Evolutionary conservation across 495 filamentous ascomycete species (phyloP).

Genomic region (Talaromyces liani): DNA sequence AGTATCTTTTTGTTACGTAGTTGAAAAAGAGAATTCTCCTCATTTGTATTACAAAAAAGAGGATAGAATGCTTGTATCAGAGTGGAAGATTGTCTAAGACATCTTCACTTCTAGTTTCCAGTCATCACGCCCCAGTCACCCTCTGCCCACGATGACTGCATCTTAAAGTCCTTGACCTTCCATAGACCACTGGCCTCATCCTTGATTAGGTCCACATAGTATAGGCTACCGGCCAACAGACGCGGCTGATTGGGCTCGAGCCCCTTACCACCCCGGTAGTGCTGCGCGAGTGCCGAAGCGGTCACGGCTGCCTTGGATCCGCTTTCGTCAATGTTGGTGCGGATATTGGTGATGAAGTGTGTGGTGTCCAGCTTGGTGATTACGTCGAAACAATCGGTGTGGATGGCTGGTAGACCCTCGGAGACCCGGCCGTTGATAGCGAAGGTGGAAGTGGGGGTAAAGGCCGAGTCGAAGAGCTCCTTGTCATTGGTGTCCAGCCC

Average conservation of each 20-base stretch:
- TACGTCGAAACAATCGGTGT: constrained; percentile 9
- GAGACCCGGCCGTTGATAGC: constrained; percentile 14
- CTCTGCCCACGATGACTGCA: constrained; percentile 20
- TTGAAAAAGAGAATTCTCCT: too few relatives aligned
- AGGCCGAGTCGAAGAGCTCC: constrained; percentile 20
- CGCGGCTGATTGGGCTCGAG: constrained; percentile 8
- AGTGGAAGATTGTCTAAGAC: background rate
- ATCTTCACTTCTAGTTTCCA: background rate
- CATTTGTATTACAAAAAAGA: background rate
- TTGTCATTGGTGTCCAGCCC: constrained; percentile 20
- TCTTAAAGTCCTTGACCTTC: constrained; percentile 18
- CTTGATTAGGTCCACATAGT: constrained; percentile 19
- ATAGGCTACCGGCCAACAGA: constrained; percentile 15
- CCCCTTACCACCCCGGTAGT: constrained; percentile 18
- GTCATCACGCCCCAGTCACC: constrained; percentile 12
- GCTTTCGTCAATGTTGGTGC: constrained; percentile 18
- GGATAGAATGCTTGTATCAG: background rate
- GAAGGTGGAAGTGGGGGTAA: constrained; percentile 8
- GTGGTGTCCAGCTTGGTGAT: constrained; percentile 25
- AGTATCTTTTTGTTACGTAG: too few relatives aligned
- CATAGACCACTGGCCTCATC: constrained; percentile 20
- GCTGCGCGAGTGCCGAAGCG: constrained; percentile 20
- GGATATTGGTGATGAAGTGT: constrained; percentile 23
- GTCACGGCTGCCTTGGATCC: constrained; percentile 15
- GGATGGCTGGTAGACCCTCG: constrained; percentile 16